A percentile compares a stretch with the other conserved stretches of the same genome.
Evolutionary conservation across 2,329 filamentous ascomycete genomes (phyloP).

Genomic region (Scopulariopsis brevicaulis): DNA sequence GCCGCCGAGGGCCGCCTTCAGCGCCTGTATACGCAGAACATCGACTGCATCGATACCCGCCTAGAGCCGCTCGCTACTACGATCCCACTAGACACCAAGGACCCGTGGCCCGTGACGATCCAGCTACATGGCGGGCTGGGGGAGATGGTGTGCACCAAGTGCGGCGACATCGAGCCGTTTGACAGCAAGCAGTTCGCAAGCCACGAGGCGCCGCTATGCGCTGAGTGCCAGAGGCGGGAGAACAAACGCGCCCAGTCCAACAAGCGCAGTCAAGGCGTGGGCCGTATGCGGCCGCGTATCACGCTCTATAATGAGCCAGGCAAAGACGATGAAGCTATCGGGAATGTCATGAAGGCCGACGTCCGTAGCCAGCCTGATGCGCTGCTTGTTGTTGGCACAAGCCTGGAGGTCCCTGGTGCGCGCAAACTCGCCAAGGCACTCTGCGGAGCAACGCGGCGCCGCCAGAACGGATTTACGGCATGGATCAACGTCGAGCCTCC

Average conservation of each 20-base stretch:
- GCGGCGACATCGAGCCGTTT: slow-evolving; percentile 64
- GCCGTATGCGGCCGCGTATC: slow-evolving; percentile 80
- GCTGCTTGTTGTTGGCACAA: slow-evolving; percentile 89
- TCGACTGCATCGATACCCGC: slow-evolving; percentile 85
- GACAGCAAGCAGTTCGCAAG: slow-evolving; percentile 72
- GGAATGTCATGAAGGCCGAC: slow-evolving; percentile 78
- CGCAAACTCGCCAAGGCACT: slow-evolving; percentile 82
- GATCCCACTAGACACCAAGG: slow-evolving; percentile 71
- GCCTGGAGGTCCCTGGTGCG: slow-evolving; percentile 88
- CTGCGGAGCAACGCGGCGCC: slow-evolving; percentile 73
- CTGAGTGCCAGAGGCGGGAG: slow-evolving; percentile 63
- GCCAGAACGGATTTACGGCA: slow-evolving; percentile 74
- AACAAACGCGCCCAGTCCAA: slow-evolving; percentile 63
- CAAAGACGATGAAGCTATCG: slow-evolving; percentile 92
- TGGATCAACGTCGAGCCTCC: slow-evolving; percentile 93
- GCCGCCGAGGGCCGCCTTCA: slow-evolving; percentile 78
- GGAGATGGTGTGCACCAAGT: slow-evolving; percentile 97
- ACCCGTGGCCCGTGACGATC: slow-evolving; percentile 85
- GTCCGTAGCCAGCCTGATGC: slow-evolving; percentile 79
- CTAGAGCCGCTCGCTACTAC: slow-evolving; percentile 69
- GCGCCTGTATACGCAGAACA: slow-evolving; percentile 91
- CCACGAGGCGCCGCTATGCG: slow-evolving; percentile 71
- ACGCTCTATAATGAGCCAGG: slow-evolving; percentile 97
- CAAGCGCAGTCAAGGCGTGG: slow-evolving; percentile 88
- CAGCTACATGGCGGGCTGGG: slow-evolving; percentile 89